Evolutionary conservation across 805 yeast species (phyloP).

Genomic region (Saturnispora mendoncae): DNA sequence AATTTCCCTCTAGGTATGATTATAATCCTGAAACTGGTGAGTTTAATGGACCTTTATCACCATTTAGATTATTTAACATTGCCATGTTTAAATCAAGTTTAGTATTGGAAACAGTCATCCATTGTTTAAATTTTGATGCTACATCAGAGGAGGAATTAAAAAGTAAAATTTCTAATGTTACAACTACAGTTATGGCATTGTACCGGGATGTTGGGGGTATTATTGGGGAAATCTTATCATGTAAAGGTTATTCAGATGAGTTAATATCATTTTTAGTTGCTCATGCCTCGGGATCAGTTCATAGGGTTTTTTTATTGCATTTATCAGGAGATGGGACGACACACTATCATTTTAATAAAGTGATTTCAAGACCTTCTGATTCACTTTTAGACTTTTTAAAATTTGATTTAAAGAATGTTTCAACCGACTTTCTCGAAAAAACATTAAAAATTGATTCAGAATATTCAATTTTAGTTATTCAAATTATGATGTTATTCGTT

Average conservation of each 20-base stretch:
- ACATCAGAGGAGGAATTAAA: slow-evolving; percentile 9
- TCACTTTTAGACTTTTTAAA: slow-evolving; percentile 6
- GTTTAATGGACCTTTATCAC: slow-evolving; percentile 15
- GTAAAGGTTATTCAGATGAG: slow-evolving; percentile 34
- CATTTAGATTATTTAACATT: slow-evolving; percentile 13
- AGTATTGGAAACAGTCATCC: slow-evolving; percentile 15
- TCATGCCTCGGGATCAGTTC: slow-evolving; percentile 64
- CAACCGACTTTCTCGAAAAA: slow-evolving; percentile 9
- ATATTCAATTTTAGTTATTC: slow-evolving; percentile 1
- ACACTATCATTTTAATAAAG: slow-evolving; percentile 12
- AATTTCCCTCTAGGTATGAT: slow-evolving; percentile 14
- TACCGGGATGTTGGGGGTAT: slow-evolving; percentile 11
- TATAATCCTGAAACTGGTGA: slow-evolving; percentile 10
- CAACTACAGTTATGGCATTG: slow-evolving; percentile 10
- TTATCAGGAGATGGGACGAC: slow-evolving; percentile 10
- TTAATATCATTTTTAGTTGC: slow-evolving; percentile 79
- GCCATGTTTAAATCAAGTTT: slow-evolving; percentile 13
- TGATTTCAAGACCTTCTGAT: slow-evolving; percentile 9
- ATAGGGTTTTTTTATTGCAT: slow-evolving; percentile 12
- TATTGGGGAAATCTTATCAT: slow-evolving; percentile 11
- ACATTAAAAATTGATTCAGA: slow-evolving; percentile 8
- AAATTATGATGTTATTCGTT: slow-evolving; percentile 9
- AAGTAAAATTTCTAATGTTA: slow-evolving; percentile 10
- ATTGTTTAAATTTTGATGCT: slow-evolving; percentile 14
- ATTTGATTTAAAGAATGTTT: slow-evolving; percentile 5